A percentile compares a stretch with the other conserved stretches of the same genome.
phyloP scores from a whole-genome alignment of 202 grass and related monocot genomes.

The Panicum hallii region DNA sequence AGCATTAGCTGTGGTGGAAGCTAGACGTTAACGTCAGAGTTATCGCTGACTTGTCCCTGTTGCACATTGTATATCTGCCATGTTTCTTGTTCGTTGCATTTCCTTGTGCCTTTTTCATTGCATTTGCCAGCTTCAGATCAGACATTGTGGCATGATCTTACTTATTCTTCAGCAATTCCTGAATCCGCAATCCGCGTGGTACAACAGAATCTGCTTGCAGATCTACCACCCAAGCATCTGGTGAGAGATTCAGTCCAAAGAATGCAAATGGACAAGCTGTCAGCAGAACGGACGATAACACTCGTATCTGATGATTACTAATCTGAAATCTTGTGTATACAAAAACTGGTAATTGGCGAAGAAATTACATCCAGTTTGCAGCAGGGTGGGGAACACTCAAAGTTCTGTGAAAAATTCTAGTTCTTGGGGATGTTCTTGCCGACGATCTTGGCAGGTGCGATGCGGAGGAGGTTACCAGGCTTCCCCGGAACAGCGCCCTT shows the following conservation, averaged over 20 bases:
- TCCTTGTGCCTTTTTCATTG: neutral
- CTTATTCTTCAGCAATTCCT: neutral
- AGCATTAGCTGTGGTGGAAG: too few relatives aligned
- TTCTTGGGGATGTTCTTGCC: constrained; percentile 97
- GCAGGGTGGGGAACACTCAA: neutral
- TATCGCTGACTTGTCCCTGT: neutral
- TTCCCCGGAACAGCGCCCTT: constrained; percentile 93
- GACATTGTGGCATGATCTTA: neutral
- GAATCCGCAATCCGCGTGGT: neutral
- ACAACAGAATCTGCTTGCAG: neutral
- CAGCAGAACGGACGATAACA: neutral
- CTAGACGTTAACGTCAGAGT: neutral
- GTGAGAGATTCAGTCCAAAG: neutral
- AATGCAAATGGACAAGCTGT: neutral
- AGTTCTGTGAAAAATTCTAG: constrained; percentile 34
- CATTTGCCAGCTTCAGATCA: neutral
- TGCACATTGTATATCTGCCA: constrained; percentile 6
- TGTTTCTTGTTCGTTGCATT: neutral
- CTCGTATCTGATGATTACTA: constrained; percentile 1
- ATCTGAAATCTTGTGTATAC: constrained; percentile 29
- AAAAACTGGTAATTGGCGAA: constrained; percentile 44
- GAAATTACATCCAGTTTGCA: constrained; percentile 30
- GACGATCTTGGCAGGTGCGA: constrained; percentile 88
- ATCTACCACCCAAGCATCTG: neutral
- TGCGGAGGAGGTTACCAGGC: constrained; percentile 87